These are phyloP conservation scores for Colletotrichum sp. DNA, from an alignment of 2,329 filamentous ascomycete genomes.

Conservation along the genomic window DNA sequence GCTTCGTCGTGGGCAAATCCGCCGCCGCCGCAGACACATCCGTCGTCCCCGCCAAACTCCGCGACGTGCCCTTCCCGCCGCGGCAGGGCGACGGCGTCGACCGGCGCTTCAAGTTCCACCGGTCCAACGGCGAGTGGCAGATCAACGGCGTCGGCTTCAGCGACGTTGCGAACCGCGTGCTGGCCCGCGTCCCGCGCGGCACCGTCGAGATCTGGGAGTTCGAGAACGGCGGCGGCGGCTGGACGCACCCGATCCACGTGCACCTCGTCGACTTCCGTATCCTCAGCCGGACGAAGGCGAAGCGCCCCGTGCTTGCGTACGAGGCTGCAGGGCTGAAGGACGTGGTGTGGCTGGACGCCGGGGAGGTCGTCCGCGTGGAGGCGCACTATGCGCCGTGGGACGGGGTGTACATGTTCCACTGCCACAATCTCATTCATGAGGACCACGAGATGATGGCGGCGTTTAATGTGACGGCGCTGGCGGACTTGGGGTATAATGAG, in stretches of 20 bases:
- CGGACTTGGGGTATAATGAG: conserved; percentile 42
- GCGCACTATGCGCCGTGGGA: conserved; percentile 58
- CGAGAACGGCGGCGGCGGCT: conserved; percentile 52
- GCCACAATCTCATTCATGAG: conserved; percentile 50
- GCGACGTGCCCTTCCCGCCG: conserved; percentile 41
- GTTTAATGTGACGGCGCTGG: conserved; percentile 44
- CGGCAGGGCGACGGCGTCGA: conserved; percentile 36
- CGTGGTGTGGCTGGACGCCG: conserved; percentile 56
- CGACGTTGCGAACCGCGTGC: conserved; percentile 50
- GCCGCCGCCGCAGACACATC: conserved; percentile 37
- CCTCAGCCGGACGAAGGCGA: conserved; percentile 48
- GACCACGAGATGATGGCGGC: conserved; percentile 52
- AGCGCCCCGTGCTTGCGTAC: conserved; percentile 50
- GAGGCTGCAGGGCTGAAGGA: conserved; percentile 62
- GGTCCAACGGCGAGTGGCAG: conserved; percentile 48
- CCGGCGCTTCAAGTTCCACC: conserved; percentile 50
- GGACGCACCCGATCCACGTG: conserved; percentile 60
- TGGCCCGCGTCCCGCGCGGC: conserved; percentile 50
- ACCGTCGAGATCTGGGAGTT: conserved; percentile 54
- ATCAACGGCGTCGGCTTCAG: conserved; percentile 54
- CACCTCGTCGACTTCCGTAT: conserved; percentile 64
- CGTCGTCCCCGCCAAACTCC: conserved; percentile 35
- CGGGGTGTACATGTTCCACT: conserved; percentile 56
- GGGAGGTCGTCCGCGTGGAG: conserved; percentile 54
- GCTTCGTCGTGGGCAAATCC: conserved; percentile 49